Base-by-base conservation (phyloP, 805 yeast genomes). In the Jamesozyma rosinii region DNA sequence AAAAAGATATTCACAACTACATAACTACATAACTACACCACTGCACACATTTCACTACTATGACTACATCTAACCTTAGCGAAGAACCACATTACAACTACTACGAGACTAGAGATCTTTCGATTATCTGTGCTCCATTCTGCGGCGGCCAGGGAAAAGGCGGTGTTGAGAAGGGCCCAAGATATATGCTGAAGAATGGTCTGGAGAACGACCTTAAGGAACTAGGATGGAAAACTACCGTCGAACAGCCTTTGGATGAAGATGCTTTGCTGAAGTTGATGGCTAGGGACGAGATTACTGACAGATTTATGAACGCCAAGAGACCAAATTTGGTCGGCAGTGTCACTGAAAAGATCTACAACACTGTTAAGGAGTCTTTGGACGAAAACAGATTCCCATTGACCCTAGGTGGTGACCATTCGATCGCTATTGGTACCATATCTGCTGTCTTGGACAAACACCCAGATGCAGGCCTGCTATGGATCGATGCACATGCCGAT, bases 401-500 rank as follows among this genome's bases (percentile, higher is more conserved):
- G 42, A 87, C 96, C 2, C 63, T 90, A 42, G 98, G 98, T 41
- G 98, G 98, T 42, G 98, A 90, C 65, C 98, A 90, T 63, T 87
- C 96, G 8, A 83, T 90, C 51, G 97, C 95, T 41, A 87, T 90
- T 55, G 95, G 95, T 40, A 88, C 97, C 9, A 82, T 90, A 30
- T 72, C 86, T 26, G 97, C 94, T 2, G 84, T 89, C 27, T 71
- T 87, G 49, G 77, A 76, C 15, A 74, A 76, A 50, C 71, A 82
- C 61, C 95, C 96, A 17, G 87, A 89, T 53, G 87, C 95, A 22
- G 88, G 95, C 56, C 71, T 90, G 33, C 61, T 90, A 49, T 90
- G 98, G 98, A 82, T 90, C 54, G 98, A 90, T 66, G 98, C 98
- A 0, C 98, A 90, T 63, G 96, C 97, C 17, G 98, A 90, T 63